Conservation (phyloP, 768 basidiomycete genomes). For the Panus rudis region DNA sequence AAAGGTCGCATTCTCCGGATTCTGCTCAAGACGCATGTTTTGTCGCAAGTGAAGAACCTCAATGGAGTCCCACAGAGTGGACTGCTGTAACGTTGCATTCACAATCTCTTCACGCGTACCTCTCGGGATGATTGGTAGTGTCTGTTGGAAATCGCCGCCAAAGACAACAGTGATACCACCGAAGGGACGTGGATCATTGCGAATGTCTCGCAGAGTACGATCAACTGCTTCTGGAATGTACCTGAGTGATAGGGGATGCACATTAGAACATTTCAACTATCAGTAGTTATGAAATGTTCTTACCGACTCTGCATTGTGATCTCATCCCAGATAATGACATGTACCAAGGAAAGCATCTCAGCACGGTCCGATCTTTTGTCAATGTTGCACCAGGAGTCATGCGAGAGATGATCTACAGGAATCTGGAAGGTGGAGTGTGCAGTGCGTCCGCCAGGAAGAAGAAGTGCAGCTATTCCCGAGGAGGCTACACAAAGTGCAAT, state of each 20-base stretch:
- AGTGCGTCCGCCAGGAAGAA: conserved; percentile 38
- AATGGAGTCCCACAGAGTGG: conserved; percentile 31
- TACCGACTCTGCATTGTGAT: conserved; percentile 29
- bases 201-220: conserved; percentile 28
- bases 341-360: neutral
- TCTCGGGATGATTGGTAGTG: conserved; percentile 34
- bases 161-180: conserved; percentile 40
- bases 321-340: conserved; percentile 41
- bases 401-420: conserved; percentile 28
- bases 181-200: conserved; percentile 25
- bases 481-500: conserved; percentile 44
- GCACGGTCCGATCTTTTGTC: neutral
- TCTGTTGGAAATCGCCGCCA: conserved; percentile 45
- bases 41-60: conserved; percentile 2
- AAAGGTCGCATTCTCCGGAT: conserved; percentile 25
- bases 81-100: conserved; percentile 27
- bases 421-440: conserved; percentile 44
- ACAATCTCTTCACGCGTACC: conserved; percentile 34
- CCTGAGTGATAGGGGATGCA: too few relatives aligned
- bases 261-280: too few relatives aligned
- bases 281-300: too few relatives aligned
- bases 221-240: conserved; percentile 33
- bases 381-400: conserved; percentile 27
- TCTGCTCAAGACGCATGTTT: conserved; percentile 30
- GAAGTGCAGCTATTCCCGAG: conserved; percentile 40